phyloP scores from a whole-genome alignment of 148 eudicot species.

The Tetragonia tetragonoides region DNA sequence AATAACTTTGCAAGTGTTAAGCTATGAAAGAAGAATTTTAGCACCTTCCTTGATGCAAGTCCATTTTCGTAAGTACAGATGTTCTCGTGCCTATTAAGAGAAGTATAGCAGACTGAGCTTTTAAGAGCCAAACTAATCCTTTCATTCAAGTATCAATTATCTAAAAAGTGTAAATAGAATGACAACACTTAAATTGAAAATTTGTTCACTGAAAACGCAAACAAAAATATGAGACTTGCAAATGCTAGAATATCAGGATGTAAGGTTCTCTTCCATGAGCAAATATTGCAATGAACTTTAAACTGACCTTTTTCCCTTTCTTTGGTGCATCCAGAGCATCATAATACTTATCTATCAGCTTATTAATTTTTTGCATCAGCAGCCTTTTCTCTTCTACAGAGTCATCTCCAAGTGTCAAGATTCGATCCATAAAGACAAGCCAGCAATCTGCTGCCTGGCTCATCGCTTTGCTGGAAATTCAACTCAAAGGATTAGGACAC shows the following conservation, averaged over 20 bases:
- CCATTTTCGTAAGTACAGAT: too few relatives aligned
- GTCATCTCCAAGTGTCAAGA: constrained; percentile 45
- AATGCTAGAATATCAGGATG: background rate
- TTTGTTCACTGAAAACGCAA: background rate
- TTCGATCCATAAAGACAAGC: constrained; percentile 60
- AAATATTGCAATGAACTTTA: background rate
- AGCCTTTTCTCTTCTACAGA: constrained; percentile 29
- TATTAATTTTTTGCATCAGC: constrained; percentile 34
- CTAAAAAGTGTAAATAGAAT: background rate
- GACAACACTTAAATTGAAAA: background rate
- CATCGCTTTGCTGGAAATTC: constrained; percentile 44
- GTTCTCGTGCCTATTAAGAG: too few relatives aligned
- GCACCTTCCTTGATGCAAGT: too few relatives aligned
- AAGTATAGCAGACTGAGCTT: too few relatives aligned
- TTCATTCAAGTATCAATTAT: too few relatives aligned
- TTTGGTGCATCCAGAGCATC: constrained; percentile 93
- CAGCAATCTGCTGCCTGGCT: constrained; percentile 71
- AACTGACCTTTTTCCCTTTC: constrained; percentile 64
- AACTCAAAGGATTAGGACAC: constrained; percentile 5
- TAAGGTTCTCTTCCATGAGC: background rate
- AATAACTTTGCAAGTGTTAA: too few relatives aligned
- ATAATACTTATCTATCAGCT: constrained; percentile 59
- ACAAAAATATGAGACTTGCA: background rate
- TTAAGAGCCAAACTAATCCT: too few relatives aligned
- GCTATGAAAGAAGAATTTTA: too few relatives aligned